Evolutionary conservation across 768 basidiomycete genomes (phyloP), one percentile per base, ranked within the genome.

Genomic region (Phylloporus sp.): DNA sequence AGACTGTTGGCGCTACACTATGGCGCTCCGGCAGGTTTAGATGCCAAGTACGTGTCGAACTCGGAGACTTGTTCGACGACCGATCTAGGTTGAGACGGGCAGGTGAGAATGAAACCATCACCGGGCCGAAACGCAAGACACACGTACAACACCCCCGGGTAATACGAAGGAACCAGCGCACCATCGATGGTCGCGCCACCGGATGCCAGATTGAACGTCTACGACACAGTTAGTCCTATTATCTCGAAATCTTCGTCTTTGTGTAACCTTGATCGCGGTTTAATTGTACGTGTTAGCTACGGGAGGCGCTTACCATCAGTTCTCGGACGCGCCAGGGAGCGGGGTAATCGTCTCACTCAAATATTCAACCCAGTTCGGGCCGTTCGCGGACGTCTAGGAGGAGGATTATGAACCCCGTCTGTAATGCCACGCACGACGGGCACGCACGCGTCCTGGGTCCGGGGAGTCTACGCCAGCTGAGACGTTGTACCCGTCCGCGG

Each of bases 181-280:
- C 75, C 67, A 53, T 84, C 73, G 49, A 84, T 83, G 23, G 81
- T 83, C 20, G 81, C 84, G 23, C 79, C 84, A 20, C 82, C 79
- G 44, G 76, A 80, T 0, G 84, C 84, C 49, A 78, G 79, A 65
- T 85, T 79, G 62, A 81, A 86, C 0, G 79, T 81, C 55, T 79
- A 68, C 18, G 34, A n/a, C 5, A 21, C 9, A 10, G 20, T 52
- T 7, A 53, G 18, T 15, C n/a, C n/a, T n/a, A n/a, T n/a, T n/a
- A n/a, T n/a, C 21, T 31, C 8, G 0, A 33, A 20, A 9, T 32
- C 21, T 5, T 27, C 38, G 10, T 40, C 20, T n/a, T n/a, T n/a
- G n/a, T n/a, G n/a, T 42, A 31, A 78, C 79, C 64, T 74, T 72
- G 42, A 76, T 71, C 27, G 71, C 62, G 1, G 75, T 78, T 33